A percentile compares a stretch with the other conserved stretches of the same genome.
These are phyloP conservation scores for Geranium brycei DNA, from an alignment of 345 rosid species.

Conservation along the genomic window DNA sequence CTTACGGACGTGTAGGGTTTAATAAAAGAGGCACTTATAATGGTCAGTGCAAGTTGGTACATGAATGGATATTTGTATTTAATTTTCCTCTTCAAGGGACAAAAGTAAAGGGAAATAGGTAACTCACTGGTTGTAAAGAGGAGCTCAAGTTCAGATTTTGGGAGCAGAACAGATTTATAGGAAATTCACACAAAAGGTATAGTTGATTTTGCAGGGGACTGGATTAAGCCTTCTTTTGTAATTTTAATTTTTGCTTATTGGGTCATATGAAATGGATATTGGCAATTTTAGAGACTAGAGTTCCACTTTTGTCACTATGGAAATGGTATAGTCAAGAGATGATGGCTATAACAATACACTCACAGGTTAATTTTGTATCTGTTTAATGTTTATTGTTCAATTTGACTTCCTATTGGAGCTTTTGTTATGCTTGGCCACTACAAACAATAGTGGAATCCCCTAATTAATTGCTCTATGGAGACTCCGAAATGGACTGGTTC, in stretches of 20 bases:
- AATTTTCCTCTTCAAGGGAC: conserved; percentile 5
- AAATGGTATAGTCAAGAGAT: too few species aligned
- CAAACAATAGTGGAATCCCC: too few species aligned
- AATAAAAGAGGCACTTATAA: too few species aligned
- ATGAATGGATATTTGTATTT: not conserved
- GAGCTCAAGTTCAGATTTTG: conserved; percentile 10
- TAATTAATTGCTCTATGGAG: too few species aligned
- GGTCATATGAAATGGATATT: conserved; percentile 8
- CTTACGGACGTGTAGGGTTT: too few species aligned
- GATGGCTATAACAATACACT: too few species aligned
- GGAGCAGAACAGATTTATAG: not conserved
- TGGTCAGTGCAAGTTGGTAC: too few species aligned
- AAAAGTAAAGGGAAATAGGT: not conserved
- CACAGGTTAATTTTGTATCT: too few species aligned
- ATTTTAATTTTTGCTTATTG: not conserved
- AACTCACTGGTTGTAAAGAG: conserved; percentile 20
- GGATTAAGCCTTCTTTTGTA: conserved; percentile 3
- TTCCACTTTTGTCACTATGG: not conserved
- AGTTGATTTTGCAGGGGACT: conserved; percentile 18
- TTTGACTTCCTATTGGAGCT: too few species aligned
- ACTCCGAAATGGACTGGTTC: too few species aligned
- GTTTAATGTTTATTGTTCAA: too few species aligned
- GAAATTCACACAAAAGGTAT: conserved; percentile 8
- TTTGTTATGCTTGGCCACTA: too few species aligned
- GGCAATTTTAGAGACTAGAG: conserved; percentile 6